phyloP scores from a whole-genome alignment of 345 rosid species.

The Citrus glauca region DNA sequence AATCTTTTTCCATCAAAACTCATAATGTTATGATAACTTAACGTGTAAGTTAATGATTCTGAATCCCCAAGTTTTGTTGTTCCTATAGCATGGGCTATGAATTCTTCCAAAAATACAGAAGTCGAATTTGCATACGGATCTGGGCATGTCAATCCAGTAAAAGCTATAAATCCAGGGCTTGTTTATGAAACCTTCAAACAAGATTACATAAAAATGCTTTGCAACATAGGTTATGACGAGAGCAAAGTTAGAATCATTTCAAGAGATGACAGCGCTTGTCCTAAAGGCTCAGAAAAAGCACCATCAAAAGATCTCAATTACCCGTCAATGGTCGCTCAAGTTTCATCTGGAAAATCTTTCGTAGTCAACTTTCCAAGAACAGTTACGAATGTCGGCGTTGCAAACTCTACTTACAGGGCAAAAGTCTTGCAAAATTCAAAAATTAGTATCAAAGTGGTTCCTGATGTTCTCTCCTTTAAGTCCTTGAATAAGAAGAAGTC shows the following conservation, averaged over 20 bases:
- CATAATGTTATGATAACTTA: constrained; percentile 6
- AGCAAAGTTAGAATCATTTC: constrained; percentile 11
- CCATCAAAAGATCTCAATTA: constrained; percentile 29
- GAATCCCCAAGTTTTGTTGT: neutral
- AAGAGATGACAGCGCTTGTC: constrained; percentile 17
- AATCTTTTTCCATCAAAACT: neutral
- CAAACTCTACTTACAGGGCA: constrained; percentile 32
- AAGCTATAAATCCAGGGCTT: constrained; percentile 10
- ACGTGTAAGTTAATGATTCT: neutral
- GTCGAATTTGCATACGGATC: neutral
- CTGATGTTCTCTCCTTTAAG: constrained; percentile 21
- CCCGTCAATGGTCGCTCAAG: constrained; percentile 27
- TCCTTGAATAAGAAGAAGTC: constrained; percentile 20
- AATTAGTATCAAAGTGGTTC: constrained; percentile 24
- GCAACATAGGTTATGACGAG: neutral
- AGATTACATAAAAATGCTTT: constrained; percentile 21
- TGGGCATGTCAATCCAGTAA: constrained; percentile 20
- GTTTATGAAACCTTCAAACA: constrained; percentile 18
- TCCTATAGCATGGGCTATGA: neutral
- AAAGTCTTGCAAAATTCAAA: neutral
- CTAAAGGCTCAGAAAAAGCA: neutral
- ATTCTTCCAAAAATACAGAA: neutral
- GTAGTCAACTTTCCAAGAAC: constrained; percentile 25
- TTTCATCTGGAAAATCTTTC: constrained; percentile 6
- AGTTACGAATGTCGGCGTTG: constrained; percentile 34